Percentiles rank a stretch among this genome's conserved stretches.
These are phyloP conservation scores for Tolypocladium amazonense DNA, from an alignment of 2,329 filamentous ascomycete genomes.

Conservation along the genomic window DNA sequence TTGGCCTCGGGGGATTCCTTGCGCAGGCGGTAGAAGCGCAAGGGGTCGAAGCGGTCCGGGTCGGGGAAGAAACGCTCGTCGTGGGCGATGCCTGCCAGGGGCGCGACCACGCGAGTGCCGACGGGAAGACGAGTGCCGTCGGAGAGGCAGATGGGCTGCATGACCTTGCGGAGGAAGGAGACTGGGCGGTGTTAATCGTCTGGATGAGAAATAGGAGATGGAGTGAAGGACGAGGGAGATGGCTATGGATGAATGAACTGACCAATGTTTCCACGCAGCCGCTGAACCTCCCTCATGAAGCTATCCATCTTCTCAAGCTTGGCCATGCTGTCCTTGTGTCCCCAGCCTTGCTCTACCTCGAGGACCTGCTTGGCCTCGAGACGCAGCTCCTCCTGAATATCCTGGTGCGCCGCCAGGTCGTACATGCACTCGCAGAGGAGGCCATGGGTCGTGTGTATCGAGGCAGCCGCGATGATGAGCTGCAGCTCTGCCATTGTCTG, in stretches of 20 bases:
- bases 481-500: conserved; percentile 29
- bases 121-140: conserved; percentile 32
- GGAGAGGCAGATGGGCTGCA: conserved; percentile 32
- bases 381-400: conserved; percentile 35
- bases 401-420: conserved; percentile 36
- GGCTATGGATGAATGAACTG: conserved; percentile 6
- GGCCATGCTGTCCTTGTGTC: conserved; percentile 29
- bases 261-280: conserved; percentile 32
- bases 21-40: conserved; percentile 37
- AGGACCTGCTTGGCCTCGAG: conserved; percentile 35
- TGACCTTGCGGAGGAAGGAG: conserved; percentile 34
- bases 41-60: conserved; percentile 33
- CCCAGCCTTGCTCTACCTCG: conserved; percentile 28
- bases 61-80: conserved; percentile 28
- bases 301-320: conserved; percentile 36
- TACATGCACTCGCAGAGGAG: conserved; percentile 37
- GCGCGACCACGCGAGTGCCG: conserved; percentile 30
- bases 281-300: conserved; percentile 34
- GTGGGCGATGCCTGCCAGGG: conserved; percentile 28
- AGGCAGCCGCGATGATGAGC: conserved; percentile 31
- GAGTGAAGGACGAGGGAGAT: no score
- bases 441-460: conserved; percentile 34
- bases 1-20: conserved; percentile 24
- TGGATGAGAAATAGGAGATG: not conserved
- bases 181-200: conserved; percentile 18